Base-by-base conservation (phyloP, 257 asterid genomes). In the Gynochthodes officinalis region DNA sequence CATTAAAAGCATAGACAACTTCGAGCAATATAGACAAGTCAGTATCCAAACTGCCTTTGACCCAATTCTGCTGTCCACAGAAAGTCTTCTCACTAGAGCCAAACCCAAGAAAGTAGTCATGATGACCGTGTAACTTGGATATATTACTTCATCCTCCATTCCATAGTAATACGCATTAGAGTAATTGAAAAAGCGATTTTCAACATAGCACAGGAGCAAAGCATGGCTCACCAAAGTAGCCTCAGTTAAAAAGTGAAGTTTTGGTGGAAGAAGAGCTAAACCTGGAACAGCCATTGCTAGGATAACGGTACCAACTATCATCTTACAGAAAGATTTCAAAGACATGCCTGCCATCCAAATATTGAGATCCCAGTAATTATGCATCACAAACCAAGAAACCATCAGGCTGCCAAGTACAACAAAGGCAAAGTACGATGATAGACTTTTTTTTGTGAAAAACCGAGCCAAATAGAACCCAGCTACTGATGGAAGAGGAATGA, bases 301-400 rank as follows among this genome's bases (percentile, higher is more conserved):
- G 83, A 92, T 86, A 71, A 82, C 98, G 81, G 89, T 82, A 58
- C 91, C 97, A 87, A 92, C 92, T 80, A 92, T 89, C 67, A 92
- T 95, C 94, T 95, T 95, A 79, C 98, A 95, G 75, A 95, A 95
- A 71, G 98, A 89, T 82, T 87, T 92, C 79, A 95, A 78, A 71
- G 99, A 88, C 98, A 95, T 92, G 84, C 98, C 99, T 23, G 99
- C 95, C 83, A 92, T 87, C 99, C 99, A 95, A 79, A 95, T 95
- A 76, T 92, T 95, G 49, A 95, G 96, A 80, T 86, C 97, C 99
- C 99, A 95, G 80, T 90, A 95, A 81, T 92, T 92, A 82, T 92
- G 97, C 93, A 90, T 86, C 84, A 92, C 94, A 75, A 95, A 95
- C 99, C 99, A 95, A 59, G 85, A 82, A 60, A 90, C 95, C 97